Evolutionary conservation across 495 filamentous ascomycete species (phyloP).

Genomic region (Hypomontagnella monticulosa): DNA sequence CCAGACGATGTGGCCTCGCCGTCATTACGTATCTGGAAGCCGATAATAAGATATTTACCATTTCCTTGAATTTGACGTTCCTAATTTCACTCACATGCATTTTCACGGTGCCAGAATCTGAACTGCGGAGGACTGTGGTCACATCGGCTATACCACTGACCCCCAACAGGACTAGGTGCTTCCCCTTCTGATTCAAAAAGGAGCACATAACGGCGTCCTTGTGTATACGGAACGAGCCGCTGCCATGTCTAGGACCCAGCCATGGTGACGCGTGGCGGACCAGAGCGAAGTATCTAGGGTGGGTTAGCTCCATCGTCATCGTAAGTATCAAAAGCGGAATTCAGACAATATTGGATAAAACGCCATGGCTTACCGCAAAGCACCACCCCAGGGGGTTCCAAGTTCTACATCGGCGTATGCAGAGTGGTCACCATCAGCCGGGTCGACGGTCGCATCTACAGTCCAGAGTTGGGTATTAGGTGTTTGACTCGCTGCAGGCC

Average conservation of each 20-base stretch:
- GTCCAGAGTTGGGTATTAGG: constrained; percentile 78
- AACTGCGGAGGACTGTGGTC: constrained; percentile 74
- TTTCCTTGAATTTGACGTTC: neutral
- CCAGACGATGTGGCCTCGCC: constrained; percentile 61
- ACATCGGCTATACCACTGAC: constrained; percentile 80
- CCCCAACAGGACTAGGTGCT: constrained; percentile 82
- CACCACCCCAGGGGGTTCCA: constrained; percentile 67
- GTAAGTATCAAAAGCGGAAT: neutral
- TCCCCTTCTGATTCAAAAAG: constrained; percentile 78
- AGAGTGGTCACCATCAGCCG: constrained; percentile 65
- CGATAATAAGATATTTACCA: constrained; percentile 21
- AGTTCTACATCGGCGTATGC: constrained; percentile 65
- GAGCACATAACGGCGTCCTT: constrained; percentile 84
- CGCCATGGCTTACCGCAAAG: constrained; percentile 52
- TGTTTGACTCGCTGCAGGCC: constrained; percentile 68
- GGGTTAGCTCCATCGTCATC: constrained; percentile 31
- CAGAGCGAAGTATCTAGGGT: constrained; percentile 74
- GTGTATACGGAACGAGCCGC: constrained; percentile 67
- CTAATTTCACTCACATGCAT: constrained; percentile 64
- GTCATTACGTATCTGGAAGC: constrained; percentile 68
- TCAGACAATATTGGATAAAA: neutral
- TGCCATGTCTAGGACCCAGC: constrained; percentile 89
- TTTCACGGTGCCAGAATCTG: constrained; percentile 70
- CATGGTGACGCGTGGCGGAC: constrained; percentile 84
- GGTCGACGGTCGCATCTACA: constrained; percentile 63